Evolutionary conservation across 495 filamentous ascomycete species (phyloP).

Genomic region (Arthonia radiata): DNA sequence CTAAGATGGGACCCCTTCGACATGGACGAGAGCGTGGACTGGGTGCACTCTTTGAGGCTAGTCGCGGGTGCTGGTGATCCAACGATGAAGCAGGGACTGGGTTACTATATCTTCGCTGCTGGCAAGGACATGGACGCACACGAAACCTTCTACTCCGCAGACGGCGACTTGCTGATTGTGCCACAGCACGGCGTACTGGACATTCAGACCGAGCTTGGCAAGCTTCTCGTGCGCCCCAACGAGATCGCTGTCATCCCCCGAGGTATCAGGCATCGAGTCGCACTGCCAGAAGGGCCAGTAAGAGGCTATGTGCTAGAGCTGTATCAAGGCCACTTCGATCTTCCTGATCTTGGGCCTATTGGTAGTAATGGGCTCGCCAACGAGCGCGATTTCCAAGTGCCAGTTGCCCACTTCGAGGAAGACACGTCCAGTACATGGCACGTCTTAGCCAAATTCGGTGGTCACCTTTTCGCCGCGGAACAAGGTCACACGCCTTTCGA

Average conservation of each 20-base stretch:
- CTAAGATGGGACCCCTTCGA: slow-evolving; percentile 85
- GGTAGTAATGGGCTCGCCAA: slow-evolving; percentile 75
- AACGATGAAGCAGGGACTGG: slow-evolving; percentile 29
- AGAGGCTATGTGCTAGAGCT: slow-evolving; percentile 74
- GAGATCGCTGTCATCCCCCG: slow-evolving; percentile 78
- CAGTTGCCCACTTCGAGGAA: slow-evolving; percentile 52
- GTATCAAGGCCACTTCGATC: slow-evolving; percentile 60
- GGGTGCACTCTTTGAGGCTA: slow-evolving; percentile 51
- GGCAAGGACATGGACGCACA: slow-evolving; percentile 50
- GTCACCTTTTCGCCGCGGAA: slow-evolving; percentile 45
- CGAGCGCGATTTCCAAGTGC: slow-evolving; percentile 67
- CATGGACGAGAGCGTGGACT: slow-evolving; percentile 44
- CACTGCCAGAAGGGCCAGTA: slow-evolving; percentile 35
- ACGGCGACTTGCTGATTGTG: slow-evolving; percentile 74
- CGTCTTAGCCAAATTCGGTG: slow-evolving; percentile 55
- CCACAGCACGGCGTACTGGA: slow-evolving; percentile 63
- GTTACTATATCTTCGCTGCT: slow-evolving; percentile 61
- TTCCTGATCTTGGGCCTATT: slow-evolving; percentile 77
- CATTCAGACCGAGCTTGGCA: slow-evolving; percentile 66
- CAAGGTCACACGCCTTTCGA: slow-evolving; percentile 62
- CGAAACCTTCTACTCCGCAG: slow-evolving; percentile 67
- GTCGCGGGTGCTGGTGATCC: slow-evolving; percentile 68
- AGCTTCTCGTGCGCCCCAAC: slow-evolving; percentile 60
- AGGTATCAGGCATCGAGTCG: slow-evolving; percentile 56
- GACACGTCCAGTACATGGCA: slow-evolving; percentile 23